These are phyloP conservation scores for Globisporangium abappressorium DNA, from an alignment of 352 stramenopile species.

Conservation along the genomic window DNA sequence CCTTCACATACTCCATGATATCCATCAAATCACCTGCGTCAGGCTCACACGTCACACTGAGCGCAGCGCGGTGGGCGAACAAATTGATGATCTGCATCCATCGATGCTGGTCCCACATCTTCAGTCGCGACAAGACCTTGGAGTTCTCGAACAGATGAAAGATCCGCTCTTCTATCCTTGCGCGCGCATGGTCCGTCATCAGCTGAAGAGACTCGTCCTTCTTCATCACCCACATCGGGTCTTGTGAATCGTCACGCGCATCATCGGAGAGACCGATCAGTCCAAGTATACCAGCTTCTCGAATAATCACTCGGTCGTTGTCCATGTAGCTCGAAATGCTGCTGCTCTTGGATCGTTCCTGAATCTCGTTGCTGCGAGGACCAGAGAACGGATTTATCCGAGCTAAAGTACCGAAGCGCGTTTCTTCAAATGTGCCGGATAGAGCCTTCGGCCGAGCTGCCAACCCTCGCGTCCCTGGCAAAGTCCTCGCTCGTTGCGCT, in stretches of 20 bases:
- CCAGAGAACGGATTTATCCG: conserved; percentile 47
- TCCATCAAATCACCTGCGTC: conserved; percentile 74
- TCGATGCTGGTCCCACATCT: conserved; percentile 67
- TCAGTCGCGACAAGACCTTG: conserved; percentile 44
- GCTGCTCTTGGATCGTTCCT: conserved; percentile 13
- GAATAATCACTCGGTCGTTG: conserved; percentile 29
- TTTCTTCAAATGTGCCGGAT: conserved; percentile 60
- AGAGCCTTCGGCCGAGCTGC: conserved; percentile 46
- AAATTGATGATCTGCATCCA: conserved; percentile 85
- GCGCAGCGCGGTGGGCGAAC: conserved; percentile 63
- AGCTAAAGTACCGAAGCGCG: conserved; percentile 47
- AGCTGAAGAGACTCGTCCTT: conserved; percentile 41
- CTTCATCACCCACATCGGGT: conserved; percentile 36
- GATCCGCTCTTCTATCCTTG: conserved; percentile 70
- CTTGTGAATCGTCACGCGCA: conserved; percentile 48
- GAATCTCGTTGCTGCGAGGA: not conserved
- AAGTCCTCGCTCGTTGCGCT: conserved; percentile 39
- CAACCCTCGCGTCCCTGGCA: conserved; percentile 26
- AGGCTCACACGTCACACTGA: conserved; percentile 61
- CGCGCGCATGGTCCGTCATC: conserved; percentile 66
- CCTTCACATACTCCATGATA: conserved; percentile 82
- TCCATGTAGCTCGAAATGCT: conserved; percentile 23
- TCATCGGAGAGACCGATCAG: conserved; percentile 65
- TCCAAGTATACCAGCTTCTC: conserved; percentile 53
- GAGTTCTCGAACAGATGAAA: conserved; percentile 65